A percentile compares a stretch with the other conserved stretches of the same genome.
These are phyloP conservation scores for Penicillium crystallinum DNA, from an alignment of 495 filamentous ascomycete genomes.

Conservation along the genomic window DNA sequence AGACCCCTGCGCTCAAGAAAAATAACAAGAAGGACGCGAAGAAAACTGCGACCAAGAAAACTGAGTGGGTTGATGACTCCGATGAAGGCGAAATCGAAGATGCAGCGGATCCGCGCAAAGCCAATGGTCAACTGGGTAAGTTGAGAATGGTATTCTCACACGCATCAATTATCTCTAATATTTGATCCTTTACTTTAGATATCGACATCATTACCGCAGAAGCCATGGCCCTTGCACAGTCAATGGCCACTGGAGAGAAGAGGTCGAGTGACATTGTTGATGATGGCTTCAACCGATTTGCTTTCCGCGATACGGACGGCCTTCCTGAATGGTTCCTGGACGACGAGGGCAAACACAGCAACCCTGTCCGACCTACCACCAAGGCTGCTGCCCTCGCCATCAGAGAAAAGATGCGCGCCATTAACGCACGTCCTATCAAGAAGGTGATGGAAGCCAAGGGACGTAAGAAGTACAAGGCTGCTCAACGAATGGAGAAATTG, in stretches of 20 bases:
- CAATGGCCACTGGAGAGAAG: conserved; percentile 80
- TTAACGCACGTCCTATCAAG: conserved; percentile 98
- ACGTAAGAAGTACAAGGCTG: conserved; percentile 93
- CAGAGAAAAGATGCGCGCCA: conserved; percentile 86
- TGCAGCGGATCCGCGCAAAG: conserved; percentile 58
- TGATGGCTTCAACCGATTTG: conserved; percentile 86
- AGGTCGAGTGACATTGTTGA: conserved; percentile 73
- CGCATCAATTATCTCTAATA: neutral
- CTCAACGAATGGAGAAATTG: conserved; percentile 83
- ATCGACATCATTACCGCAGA: conserved; percentile 99
- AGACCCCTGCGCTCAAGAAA: conserved; percentile 7
- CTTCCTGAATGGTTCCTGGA: conserved; percentile 98
- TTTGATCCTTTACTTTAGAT: conserved; percentile 43
- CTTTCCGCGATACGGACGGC: conserved; percentile 86
- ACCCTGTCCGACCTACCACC: conserved; percentile 77
- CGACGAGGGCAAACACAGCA: conserved; percentile 80
- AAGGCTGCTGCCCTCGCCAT: conserved; percentile 89
- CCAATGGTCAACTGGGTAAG: conserved; percentile 66
- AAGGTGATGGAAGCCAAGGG: conserved; percentile 96
- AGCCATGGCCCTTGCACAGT: conserved; percentile 96
- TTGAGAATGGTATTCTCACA: neutral
- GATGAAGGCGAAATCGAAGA: conserved; percentile 58
- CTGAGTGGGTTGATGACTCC: conserved; percentile 47
- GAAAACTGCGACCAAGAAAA: conserved; percentile 49
- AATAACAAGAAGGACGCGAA: conserved; percentile 17